Conservation (phyloP, 306 rosid species). For the Coriaria nepalensis region DNA sequence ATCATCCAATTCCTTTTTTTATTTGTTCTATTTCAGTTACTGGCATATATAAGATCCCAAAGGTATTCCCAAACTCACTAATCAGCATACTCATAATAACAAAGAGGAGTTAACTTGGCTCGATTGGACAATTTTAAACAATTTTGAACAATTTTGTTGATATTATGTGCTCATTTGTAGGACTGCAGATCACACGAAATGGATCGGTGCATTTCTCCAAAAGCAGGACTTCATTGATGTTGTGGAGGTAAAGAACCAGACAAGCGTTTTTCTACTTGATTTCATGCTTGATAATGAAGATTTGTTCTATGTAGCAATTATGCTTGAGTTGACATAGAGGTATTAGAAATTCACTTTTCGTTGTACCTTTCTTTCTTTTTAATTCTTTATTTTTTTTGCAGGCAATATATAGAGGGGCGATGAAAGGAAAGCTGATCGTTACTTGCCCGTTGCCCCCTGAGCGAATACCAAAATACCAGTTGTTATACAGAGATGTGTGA, state of each 20-base stretch:
- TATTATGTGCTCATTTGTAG: constrained; percentile 9
- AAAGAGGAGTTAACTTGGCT: no score
- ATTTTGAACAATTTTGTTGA: no score
- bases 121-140: no score
- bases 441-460: constrained; percentile 59
- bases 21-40: no score
- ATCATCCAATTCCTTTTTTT: no score
- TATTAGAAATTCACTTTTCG: no score
- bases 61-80: no score
- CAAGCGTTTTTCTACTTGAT: background rate
- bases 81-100: no score
- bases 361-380: no score
- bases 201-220: constrained; percentile 30
- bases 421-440: constrained; percentile 84
- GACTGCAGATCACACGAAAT: constrained; percentile 33
- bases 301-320: no score
- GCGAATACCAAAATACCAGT: constrained; percentile 51
- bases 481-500: constrained; percentile 55
- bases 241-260: constrained; percentile 20
- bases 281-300: background rate
- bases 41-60: no score
- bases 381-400: constrained; percentile 14
- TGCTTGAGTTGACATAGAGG: no score
- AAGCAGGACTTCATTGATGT: constrained; percentile 39
- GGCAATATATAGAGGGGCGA: constrained; percentile 78